These are phyloP conservation scores for Aspergillus sp. DNA, from an alignment of 2,329 filamentous ascomycete species.

Conservation along the genomic window DNA sequence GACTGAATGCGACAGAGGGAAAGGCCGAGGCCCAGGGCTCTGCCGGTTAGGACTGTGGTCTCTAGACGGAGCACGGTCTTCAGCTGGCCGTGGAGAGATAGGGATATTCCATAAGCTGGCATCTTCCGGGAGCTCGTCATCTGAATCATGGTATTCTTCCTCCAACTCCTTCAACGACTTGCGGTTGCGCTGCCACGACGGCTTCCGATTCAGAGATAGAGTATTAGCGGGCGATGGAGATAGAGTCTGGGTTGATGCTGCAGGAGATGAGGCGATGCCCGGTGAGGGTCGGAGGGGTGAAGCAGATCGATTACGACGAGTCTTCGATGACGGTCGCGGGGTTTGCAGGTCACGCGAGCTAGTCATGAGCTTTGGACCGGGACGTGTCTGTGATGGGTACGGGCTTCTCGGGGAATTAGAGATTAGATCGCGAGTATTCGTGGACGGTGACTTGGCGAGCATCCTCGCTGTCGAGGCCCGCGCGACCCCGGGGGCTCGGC, in stretches of 20 bases:
- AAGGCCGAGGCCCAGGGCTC: slow-evolving; percentile 40
- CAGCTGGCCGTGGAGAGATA: slow-evolving; percentile 46
- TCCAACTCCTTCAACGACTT: slow-evolving; percentile 51
- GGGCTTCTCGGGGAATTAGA: slow-evolving; percentile 25
- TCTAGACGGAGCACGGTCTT: slow-evolving; percentile 42
- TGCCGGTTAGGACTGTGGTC: slow-evolving; percentile 44
- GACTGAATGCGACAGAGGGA: slow-evolving; percentile 44
- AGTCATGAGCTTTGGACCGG: slow-evolving; percentile 26
- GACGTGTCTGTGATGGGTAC: slow-evolving; percentile 25
- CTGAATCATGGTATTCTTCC: slow-evolving; percentile 52
- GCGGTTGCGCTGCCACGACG: slow-evolving; percentile 45
- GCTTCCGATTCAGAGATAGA: slow-evolving; percentile 32
- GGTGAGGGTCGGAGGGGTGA: slow-evolving; percentile 29
- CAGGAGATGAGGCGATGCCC: slow-evolving; percentile 25
- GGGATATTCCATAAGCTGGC: slow-evolving; percentile 53
- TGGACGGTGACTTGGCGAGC: slow-evolving; percentile 26
- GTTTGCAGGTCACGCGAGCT: slow-evolving; percentile 27
- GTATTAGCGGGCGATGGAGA: slow-evolving; percentile 23
- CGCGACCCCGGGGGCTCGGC: slow-evolving; percentile 23
- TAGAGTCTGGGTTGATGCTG: slow-evolving; percentile 28
- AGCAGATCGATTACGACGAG: slow-evolving; percentile 33
- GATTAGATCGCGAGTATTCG: slow-evolving; percentile 37
- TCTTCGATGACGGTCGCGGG: slow-evolving; percentile 27
- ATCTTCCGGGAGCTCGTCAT: slow-evolving; percentile 52
- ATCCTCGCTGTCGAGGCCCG: slow-evolving; percentile 29